A percentile compares a stretch with the other conserved stretches of the same genome.
Evolutionary conservation across 1,284 basidiomycete species (phyloP).

Genomic region (Cryptococcus sp.): DNA sequence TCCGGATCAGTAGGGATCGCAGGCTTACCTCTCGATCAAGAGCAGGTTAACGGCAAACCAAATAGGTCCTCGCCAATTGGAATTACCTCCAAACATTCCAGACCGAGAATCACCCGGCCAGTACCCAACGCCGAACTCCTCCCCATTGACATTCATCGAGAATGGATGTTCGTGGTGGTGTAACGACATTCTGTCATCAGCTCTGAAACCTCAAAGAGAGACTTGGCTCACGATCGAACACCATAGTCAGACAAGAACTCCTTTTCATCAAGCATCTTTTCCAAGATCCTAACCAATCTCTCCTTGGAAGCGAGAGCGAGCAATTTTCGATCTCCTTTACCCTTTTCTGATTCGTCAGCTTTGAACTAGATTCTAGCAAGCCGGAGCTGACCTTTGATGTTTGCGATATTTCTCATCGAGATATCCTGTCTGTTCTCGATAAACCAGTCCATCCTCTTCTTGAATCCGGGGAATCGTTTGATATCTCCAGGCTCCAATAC

Average conservation of each 20-base stretch:
- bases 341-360: conserved; percentile 54
- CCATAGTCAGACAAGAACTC: conserved; percentile 95
- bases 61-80: conserved; percentile 84
- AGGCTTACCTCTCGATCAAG: conserved; percentile 56
- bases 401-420: conserved; percentile 89
- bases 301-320: conserved; percentile 91
- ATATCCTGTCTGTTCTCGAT: conserved; percentile 85
- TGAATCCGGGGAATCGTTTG: conserved; percentile 92
- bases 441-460: conserved; percentile 98
- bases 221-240: conserved; percentile 68
- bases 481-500: conserved; percentile 86
- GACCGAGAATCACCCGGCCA: conserved; percentile 97
- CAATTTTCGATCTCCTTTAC: conserved; percentile 79
- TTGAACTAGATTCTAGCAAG: not conserved
- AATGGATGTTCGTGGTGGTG: conserved; percentile 88
- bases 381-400: conserved; percentile 67
- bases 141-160: conserved; percentile 88
- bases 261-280: conserved; percentile 94
- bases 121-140: conserved; percentile 87
- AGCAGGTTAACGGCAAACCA: conserved; percentile 95
- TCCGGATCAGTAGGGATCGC: not conserved
- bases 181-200: conserved; percentile 61
- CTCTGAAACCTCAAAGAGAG: not conserved
- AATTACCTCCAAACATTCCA: conserved; percentile 98
- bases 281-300: conserved; percentile 75